phyloP scores from a whole-genome alignment of 140 eudicot species.

The Ambrosia hybrid region DNA sequence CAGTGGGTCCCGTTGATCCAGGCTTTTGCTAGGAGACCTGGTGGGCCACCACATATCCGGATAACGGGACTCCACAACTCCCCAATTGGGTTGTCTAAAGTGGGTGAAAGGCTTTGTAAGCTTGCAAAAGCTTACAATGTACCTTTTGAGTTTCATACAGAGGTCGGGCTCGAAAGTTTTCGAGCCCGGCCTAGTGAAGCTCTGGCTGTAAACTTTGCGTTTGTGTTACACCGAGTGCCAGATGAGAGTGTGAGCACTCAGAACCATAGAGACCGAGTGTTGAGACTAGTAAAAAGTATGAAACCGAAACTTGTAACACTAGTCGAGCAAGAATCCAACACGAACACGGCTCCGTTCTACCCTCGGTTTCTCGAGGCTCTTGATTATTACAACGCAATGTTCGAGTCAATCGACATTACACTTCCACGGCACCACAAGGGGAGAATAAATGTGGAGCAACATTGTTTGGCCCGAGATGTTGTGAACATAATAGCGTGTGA shows the following conservation, averaged over 20 bases:
- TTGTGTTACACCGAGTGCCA: constrained; percentile 68
- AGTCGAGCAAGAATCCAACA: constrained; percentile 78
- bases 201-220: constrained; percentile 81
- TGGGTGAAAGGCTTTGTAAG: constrained; percentile 48
- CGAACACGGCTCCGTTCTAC: constrained; percentile 74
- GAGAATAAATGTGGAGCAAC: constrained; percentile 72
- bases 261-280: constrained; percentile 61
- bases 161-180: constrained; percentile 35
- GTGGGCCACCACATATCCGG: constrained; percentile 68
- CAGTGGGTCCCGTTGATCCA: constrained; percentile 71
- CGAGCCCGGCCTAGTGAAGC: constrained; percentile 50
- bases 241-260: constrained; percentile 75
- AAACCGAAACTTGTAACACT: constrained; percentile 77
- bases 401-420: constrained; percentile 75
- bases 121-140: constrained; percentile 54
- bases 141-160: constrained; percentile 60
- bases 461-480: constrained; percentile 66
- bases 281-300: constrained; percentile 60
- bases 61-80: constrained; percentile 61
- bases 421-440: constrained; percentile 60
- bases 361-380: constrained; percentile 70
- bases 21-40: constrained; percentile 59
- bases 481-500: constrained; percentile 82
- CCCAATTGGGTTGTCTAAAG: constrained; percentile 31
- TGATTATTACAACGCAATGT: constrained; percentile 76